Evolutionary conservation across 306 rosid species (phyloP), one percentile per base, ranked within the genome.

Genomic region (Trifolium repens): DNA sequence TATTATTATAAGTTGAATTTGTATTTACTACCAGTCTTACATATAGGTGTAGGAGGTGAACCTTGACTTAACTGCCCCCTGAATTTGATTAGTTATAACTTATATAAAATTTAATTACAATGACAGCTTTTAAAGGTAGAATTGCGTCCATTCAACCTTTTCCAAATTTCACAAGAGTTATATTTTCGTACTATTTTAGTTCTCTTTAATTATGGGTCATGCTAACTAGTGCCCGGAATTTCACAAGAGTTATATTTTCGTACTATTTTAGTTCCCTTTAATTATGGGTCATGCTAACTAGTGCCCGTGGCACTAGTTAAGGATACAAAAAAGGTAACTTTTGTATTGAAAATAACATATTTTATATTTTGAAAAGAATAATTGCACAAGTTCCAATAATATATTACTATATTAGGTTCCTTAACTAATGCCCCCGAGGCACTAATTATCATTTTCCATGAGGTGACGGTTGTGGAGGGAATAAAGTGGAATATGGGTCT

Each of bases 101-200:
- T 77, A 26, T 65, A 65, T 3, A 30, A 30, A 3, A 3, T 32
- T 32, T 32, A 53, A 2, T 66, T 24, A 54, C 5, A 4, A 55
- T 66, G 24, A 22, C 49, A 35, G 32, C 69, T 55, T 55, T 68
- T 44, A 19, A 54, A 57, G 26, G 80, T 72, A 3, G 19, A 30
- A 74, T 55, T 46, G 60, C 16, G 26, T 37, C 13, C 67, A 16
- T 58, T 44, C 39, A 22, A 70, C 74, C 35, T 67, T 68, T 67
- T 57, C 62, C 40, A 44, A 22, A 32, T 26, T 30, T 17, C 16
- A 30, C 27, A 58, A 32, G 6, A 37, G 40, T 35, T 2, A 37
- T 19, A 19, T 15, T 63, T 43, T 15, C 5, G 30, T 47, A 32
- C 69, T n/a, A 11, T 57, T 57, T 16, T 16, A 34, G 53, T 72